phyloP scores from a whole-genome alignment of 2,329 filamentous ascomycete genomes.

The Stagonosporopsis vannaccii region DNA sequence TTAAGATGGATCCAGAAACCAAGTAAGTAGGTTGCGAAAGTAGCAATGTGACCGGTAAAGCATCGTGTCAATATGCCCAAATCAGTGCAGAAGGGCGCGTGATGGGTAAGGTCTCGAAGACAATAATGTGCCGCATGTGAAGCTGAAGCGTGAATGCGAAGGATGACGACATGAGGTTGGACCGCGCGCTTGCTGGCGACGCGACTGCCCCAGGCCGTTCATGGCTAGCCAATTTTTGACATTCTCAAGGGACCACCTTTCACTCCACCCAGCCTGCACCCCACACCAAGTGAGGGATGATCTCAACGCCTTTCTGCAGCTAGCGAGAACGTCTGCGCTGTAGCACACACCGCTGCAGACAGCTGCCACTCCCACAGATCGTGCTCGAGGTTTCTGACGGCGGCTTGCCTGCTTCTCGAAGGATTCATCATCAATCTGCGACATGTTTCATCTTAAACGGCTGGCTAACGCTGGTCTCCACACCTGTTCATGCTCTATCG shows the following conservation, averaged over 20 bases:
- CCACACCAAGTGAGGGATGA: constrained; percentile 14
- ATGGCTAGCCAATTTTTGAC: constrained; percentile 17
- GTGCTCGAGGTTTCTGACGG: constrained; percentile 9
- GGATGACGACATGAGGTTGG: constrained; percentile 29
- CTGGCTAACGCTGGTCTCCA: constrained; percentile 9
- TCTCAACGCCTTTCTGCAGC: constrained; percentile 7
- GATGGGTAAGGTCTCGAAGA: neutral
- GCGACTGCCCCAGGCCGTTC: constrained; percentile 1
- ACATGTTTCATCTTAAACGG: constrained; percentile 19
- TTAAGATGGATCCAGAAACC: constrained; percentile 38
- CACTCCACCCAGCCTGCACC: constrained; percentile 5
- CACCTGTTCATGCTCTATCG: constrained; percentile 16
- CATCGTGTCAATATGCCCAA: constrained; percentile 29
- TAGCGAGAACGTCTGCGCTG: constrained; percentile 5
- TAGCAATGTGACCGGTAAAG: constrained; percentile 15
- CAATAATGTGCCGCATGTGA: neutral
- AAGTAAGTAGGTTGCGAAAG: constrained; percentile 26
- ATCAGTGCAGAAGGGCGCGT: constrained; percentile 9
- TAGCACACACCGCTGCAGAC: constrained; percentile 11
- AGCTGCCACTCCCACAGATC: constrained; percentile 13
- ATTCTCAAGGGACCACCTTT: constrained; percentile 4
- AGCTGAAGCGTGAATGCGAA: neutral
- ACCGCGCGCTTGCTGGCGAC: constrained; percentile 1
- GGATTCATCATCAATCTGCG: constrained; percentile 15
- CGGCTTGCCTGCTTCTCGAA: constrained; percentile 14